Conservation (phyloP, 2,329 filamentous ascomycete species). For the Alternaria infectoria region DNA sequence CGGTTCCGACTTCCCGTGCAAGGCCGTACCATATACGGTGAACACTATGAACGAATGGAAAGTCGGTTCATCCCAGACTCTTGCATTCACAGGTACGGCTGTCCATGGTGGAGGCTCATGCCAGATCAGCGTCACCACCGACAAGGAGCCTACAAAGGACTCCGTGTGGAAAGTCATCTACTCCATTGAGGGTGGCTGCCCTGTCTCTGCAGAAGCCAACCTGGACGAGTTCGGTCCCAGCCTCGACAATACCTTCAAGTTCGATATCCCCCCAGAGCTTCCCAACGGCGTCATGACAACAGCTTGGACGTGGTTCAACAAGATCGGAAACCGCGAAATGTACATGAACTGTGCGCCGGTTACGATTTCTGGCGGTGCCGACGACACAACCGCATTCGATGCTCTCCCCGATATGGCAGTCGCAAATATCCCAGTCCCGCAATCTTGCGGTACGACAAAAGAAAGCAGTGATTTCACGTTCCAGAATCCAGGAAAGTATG, state of each 20-base stretch:
- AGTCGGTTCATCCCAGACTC: constrained; percentile 65
- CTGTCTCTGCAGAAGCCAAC: constrained; percentile 43
- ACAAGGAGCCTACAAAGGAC: constrained; percentile 69
- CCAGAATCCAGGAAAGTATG: constrained; percentile 68
- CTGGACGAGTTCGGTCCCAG: constrained; percentile 47
- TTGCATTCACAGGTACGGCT: constrained; percentile 74
- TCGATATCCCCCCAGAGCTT: constrained; percentile 70
- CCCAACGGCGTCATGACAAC: constrained; percentile 76
- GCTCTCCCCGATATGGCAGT: constrained; percentile 74
- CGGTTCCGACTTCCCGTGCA: constrained; percentile 83
- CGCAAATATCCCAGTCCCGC: constrained; percentile 64
- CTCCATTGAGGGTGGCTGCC: constrained; percentile 85
- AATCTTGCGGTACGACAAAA: constrained; percentile 57
- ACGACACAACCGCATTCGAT: constrained; percentile 59
- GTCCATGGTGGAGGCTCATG: constrained; percentile 91
- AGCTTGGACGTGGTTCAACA: constrained; percentile 93
- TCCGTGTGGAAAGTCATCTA: constrained; percentile 88
- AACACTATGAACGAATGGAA: constrained; percentile 64
- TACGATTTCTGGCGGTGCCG: constrained; percentile 62
- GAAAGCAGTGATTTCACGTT: constrained; percentile 59
- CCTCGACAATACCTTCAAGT: constrained; percentile 32
- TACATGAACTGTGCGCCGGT: constrained; percentile 95
- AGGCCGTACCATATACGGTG: constrained; percentile 56
- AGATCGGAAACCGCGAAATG: constrained; percentile 87
- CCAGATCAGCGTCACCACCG: constrained; percentile 81